Percentiles rank a stretch among this genome's conserved stretches.
These are phyloP conservation scores for Coemansia sp. DNA, from an alignment of 192 early-diverging fungal species.

Conservation along the genomic window DNA sequence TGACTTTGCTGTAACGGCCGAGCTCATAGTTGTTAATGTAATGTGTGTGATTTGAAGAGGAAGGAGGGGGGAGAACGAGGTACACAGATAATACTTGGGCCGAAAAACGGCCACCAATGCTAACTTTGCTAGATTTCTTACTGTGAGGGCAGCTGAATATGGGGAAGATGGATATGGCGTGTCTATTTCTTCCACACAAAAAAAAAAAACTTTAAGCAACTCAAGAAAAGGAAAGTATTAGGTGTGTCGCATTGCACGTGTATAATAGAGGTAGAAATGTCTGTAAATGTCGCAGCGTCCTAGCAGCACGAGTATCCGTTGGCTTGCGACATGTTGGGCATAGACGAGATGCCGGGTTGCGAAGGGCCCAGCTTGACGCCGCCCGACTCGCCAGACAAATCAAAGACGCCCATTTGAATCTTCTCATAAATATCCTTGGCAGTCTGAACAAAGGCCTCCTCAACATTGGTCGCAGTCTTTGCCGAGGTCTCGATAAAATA, in stretches of 20 bases:
- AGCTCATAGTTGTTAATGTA: conserved; percentile 34
- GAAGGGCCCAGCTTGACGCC: conserved; percentile 67
- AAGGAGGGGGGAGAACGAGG: not conserved
- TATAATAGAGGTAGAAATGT: not conserved
- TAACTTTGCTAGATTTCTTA: not conserved
- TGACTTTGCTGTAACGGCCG: conserved; percentile 50
- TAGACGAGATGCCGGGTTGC: conserved; percentile 62
- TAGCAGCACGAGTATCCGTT: conserved; percentile 49
- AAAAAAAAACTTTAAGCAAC: not conserved
- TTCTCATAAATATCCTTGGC: conserved; percentile 82
- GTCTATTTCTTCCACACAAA: not conserved
- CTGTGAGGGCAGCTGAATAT: not conserved
- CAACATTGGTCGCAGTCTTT: conserved; percentile 86
- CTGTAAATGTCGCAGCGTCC: not conserved
- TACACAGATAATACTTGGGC: not conserved
- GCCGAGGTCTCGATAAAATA: conserved; percentile 92
- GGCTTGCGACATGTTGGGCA: conserved; percentile 58
- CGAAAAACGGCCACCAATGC: not conserved
- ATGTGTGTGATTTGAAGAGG: not conserved
- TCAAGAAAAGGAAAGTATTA: conserved; percentile 1
- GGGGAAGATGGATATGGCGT: not conserved
- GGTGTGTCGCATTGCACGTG: not conserved
- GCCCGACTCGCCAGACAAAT: conserved; percentile 67
- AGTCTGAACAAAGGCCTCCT: conserved; percentile 78
- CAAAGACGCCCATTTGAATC: conserved; percentile 75